phyloP scores from a whole-genome alignment of 2,329 filamentous ascomycete species.

The Orbilia javanica region DNA sequence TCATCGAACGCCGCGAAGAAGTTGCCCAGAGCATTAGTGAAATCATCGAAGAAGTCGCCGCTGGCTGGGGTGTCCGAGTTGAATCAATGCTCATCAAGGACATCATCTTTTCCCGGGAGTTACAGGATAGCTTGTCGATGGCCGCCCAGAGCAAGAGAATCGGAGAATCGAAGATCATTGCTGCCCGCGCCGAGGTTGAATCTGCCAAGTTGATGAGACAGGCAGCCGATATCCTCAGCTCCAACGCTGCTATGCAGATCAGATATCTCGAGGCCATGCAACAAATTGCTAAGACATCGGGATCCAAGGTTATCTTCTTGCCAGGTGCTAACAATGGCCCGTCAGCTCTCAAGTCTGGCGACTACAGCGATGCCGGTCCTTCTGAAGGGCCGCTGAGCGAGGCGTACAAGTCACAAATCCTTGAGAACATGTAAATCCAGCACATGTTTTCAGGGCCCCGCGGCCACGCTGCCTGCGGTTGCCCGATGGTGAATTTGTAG shows the following conservation, averaged over 20 bases:
- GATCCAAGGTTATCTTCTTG: slow-evolving; percentile 87
- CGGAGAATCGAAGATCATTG: slow-evolving; percentile 98
- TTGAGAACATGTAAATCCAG: slow-evolving; percentile 51
- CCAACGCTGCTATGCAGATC: slow-evolving; percentile 97
- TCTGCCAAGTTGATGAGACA: slow-evolving; percentile 92
- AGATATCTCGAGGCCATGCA: slow-evolving; percentile 99
- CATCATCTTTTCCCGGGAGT: slow-evolving; percentile 94
- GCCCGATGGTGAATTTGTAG: not conserved
- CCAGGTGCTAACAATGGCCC: slow-evolving; percentile 71
- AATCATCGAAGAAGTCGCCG: slow-evolving; percentile 95
- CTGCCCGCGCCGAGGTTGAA: slow-evolving; percentile 95
- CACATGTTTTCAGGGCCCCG: not conserved
- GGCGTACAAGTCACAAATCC: slow-evolving; percentile 39
- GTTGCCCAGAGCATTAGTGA: slow-evolving; percentile 94
- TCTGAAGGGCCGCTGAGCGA: slow-evolving; percentile 38
- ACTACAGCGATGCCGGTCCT: slow-evolving; percentile 12
- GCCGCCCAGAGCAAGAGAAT: slow-evolving; percentile 98
- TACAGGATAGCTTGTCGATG: slow-evolving; percentile 97
- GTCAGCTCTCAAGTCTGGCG: slow-evolving; percentile 28
- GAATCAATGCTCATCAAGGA: slow-evolving; percentile 99
- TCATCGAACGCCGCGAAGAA: slow-evolving; percentile 98
- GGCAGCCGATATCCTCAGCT: slow-evolving; percentile 91
- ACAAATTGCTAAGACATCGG: slow-evolving; percentile 94
- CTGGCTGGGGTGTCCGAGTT: slow-evolving; percentile 93
- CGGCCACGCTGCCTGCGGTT: not conserved